Conservation (phyloP, 1,284 basidiomycete species). For the Ustilago loliicola region DNA sequence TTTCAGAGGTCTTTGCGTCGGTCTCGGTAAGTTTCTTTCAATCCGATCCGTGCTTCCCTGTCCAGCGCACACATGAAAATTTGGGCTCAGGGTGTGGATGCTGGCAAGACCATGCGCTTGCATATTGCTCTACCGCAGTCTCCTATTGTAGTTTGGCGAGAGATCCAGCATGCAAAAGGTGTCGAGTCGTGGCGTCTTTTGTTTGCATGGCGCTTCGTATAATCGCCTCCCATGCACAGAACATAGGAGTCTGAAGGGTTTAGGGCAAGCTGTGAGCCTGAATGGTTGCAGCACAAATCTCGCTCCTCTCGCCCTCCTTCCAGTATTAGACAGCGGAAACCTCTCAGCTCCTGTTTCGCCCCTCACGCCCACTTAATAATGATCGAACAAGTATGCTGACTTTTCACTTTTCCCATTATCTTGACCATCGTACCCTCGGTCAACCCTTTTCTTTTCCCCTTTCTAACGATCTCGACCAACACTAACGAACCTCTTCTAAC, state of each 20-base stretch:
- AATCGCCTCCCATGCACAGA: background rate
- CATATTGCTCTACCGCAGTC: background rate
- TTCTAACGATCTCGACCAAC: background rate
- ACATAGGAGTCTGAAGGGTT: slow-evolving; percentile 1
- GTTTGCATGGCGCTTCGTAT: slow-evolving; percentile 1
- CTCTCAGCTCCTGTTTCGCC: background rate
- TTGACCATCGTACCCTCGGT: background rate
- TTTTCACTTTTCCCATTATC: background rate
- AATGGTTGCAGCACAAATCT: background rate
- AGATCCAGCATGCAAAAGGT: too few relatives aligned
- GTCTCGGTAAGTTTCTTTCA: slow-evolving; percentile 47
- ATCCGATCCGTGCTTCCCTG: too few relatives aligned
- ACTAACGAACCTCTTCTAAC: background rate
- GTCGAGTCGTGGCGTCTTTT: too few relatives aligned
- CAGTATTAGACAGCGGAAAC: background rate
- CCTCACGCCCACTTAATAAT: background rate
- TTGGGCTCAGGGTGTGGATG: background rate
- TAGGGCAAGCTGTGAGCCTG: background rate
- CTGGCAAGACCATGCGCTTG: background rate
- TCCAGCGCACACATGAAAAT: background rate
- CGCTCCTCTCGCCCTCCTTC: background rate
- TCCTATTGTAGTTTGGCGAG: background rate
- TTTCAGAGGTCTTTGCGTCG: slow-evolving; percentile 55
- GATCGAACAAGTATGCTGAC: slow-evolving; percentile 3
- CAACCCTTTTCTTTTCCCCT: background rate